phyloP scores from a whole-genome alignment of 176 grass and related monocot genomes.

The Musa troglodytarum region DNA sequence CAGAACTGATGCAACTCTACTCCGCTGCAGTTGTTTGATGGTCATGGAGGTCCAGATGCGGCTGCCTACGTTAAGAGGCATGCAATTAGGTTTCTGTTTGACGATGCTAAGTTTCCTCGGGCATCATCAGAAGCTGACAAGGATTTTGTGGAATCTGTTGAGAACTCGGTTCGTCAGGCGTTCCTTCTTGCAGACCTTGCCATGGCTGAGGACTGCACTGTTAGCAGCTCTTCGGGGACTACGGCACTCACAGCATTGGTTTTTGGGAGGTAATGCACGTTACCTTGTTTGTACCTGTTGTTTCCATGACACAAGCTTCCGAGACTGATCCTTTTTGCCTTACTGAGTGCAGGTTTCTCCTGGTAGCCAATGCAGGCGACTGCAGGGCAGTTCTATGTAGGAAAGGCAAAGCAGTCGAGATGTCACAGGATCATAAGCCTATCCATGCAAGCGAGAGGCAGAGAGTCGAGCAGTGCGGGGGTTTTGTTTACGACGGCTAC shows the following conservation, averaged over 20 bases:
- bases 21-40: conserved; percentile 10
- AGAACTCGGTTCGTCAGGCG: conserved; percentile 3
- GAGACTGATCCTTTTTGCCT: neutral
- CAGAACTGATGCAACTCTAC: neutral
- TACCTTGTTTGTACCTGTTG: neutral
- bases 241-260: conserved; percentile 14
- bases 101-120: conserved; percentile 8
- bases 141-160: conserved; percentile 9
- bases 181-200: conserved; percentile 16
- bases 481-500: conserved; percentile 8
- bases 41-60: conserved; percentile 13
- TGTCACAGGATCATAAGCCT: conserved; percentile 17
- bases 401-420: conserved; percentile 15
- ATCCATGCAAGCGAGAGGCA: conserved; percentile 1
- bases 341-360: conserved; percentile 1
- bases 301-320: neutral
- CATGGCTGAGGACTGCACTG: conserved; percentile 9
- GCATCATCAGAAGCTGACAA: conserved; percentile 10
- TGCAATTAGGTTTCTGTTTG: conserved; percentile 17
- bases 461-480: conserved; percentile 10
- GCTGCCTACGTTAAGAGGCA: conserved; percentile 19
- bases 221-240: conserved; percentile 16
- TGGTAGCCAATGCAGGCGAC: conserved; percentile 18
- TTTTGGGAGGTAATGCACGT: conserved; percentile 4
- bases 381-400: conserved; percentile 14